Evolutionary conservation across 129 eudicot species (phyloP).

Genomic region (Pittosporum tobira): DNA sequence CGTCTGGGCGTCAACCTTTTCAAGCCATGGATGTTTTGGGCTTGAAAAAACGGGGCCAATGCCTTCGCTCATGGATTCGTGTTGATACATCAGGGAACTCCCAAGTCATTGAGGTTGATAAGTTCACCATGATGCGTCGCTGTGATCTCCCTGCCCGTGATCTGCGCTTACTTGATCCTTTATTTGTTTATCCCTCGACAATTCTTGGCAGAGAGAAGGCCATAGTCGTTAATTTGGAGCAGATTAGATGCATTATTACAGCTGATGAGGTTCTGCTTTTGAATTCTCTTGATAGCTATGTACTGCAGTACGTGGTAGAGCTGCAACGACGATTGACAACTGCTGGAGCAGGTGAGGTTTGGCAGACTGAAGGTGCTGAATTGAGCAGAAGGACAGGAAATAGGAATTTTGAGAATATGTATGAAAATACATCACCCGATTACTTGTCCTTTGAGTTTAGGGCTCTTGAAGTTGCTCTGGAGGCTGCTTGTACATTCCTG

Average conservation of each 20-base stretch:
- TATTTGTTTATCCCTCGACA: slow-evolving; percentile 83
- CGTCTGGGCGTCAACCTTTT: slow-evolving; percentile 60
- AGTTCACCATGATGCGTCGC: slow-evolving; percentile 84
- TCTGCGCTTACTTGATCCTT: slow-evolving; percentile 81
- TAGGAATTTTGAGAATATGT: slow-evolving; percentile 46
- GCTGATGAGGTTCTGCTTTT: slow-evolving; percentile 90
- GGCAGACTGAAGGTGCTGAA: slow-evolving; percentile 62
- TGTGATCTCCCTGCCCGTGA: slow-evolving; percentile 96
- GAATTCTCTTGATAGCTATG: slow-evolving; percentile 86
- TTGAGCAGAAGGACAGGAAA: slow-evolving; percentile 45
- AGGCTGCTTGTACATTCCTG: slow-evolving; percentile 87
- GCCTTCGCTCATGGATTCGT: slow-evolving; percentile 93
- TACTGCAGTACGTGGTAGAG: slow-evolving; percentile 82
- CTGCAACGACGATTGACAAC: slow-evolving; percentile 63
- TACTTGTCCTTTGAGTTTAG: slow-evolving; percentile 90
- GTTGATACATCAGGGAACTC: slow-evolving; percentile 75
- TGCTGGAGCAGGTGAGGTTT: slow-evolving; percentile 46
- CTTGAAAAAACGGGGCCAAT: slow-evolving; percentile 86
- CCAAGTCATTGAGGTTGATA: slow-evolving; percentile 79
- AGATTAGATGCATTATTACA: slow-evolving; percentile 86
- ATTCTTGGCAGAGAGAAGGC: slow-evolving; percentile 98
- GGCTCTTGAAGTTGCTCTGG: slow-evolving; percentile 91
- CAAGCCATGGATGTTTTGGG: slow-evolving; percentile 68
- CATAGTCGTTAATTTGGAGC: slow-evolving; percentile 88
- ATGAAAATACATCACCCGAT: slow-evolving; percentile 52